These are phyloP conservation scores for Botrytis hyacinthi DNA, from an alignment of 2,329 filamentous ascomycete species.

Conservation along the genomic window DNA sequence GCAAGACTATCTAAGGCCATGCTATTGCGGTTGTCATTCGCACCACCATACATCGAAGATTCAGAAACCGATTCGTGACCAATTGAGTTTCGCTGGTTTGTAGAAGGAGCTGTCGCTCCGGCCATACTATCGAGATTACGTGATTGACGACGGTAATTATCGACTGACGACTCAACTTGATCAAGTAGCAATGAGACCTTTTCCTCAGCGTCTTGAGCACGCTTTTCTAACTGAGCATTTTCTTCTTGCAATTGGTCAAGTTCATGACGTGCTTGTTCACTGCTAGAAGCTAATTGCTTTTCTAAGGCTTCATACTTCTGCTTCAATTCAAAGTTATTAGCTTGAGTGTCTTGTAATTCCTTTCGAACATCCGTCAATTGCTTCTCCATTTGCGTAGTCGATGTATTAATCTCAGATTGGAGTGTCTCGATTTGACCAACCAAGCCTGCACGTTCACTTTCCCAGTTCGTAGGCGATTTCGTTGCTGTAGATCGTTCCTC, in stretches of 20 bases:
- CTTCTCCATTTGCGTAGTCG: conserved; percentile 66
- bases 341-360: conserved; percentile 64
- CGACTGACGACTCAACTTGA: conserved; percentile 90
- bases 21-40: conserved; percentile 53
- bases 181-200: conserved; percentile 91
- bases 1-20: conserved; percentile 86
- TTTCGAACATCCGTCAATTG: conserved; percentile 66
- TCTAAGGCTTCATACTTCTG: conserved; percentile 53
- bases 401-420: conserved; percentile 65
- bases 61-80: conserved; percentile 59
- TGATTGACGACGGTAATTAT: conserved; percentile 84
- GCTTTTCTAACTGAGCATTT: conserved; percentile 75
- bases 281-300: conserved; percentile 55
- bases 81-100: conserved; percentile 41
- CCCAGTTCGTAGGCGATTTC: conserved; percentile 61
- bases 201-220: conserved; percentile 84
- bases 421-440: conserved; percentile 66
- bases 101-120: conserved; percentile 39
- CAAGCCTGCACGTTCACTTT: conserved; percentile 67
- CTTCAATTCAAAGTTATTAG: conserved; percentile 67
- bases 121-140: conserved; percentile 54
- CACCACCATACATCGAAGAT: conserved; percentile 48
- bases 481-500: conserved; percentile 51
- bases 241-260: conserved; percentile 81
- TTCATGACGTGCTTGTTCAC: conserved; percentile 60